A percentile compares a stretch with the other conserved stretches of the same genome.
These are phyloP conservation scores for Mycena rosella DNA, from an alignment of 768 basidiomycete species.

Conservation along the genomic window DNA sequence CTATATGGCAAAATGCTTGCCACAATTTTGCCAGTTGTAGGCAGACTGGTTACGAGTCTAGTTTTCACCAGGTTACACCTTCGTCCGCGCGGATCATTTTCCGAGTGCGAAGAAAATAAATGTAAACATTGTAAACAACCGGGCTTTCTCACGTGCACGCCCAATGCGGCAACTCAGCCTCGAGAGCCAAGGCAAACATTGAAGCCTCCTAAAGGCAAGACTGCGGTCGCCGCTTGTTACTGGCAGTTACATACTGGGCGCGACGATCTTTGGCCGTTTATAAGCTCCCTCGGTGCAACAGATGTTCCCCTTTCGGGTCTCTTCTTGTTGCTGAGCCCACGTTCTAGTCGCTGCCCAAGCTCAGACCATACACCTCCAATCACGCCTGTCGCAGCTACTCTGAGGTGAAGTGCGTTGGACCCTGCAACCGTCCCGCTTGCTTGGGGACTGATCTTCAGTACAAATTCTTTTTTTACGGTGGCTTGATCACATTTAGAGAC, in stretches of 20 bases:
- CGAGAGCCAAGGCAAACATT: too few relatives aligned
- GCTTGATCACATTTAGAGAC: slow-evolving; percentile 9
- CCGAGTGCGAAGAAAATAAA: too few relatives aligned
- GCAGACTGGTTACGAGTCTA: too few relatives aligned
- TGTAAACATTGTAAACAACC: too few relatives aligned
- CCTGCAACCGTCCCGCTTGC: slow-evolving; percentile 59
- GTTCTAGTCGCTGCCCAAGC: slow-evolving; percentile 14
- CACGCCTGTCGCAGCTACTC: slow-evolving; percentile 31
- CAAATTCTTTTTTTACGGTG: slow-evolving; percentile 34
- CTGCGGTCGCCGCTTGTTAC: slow-evolving; percentile 20
- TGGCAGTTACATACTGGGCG: not conserved
- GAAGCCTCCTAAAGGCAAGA: too few relatives aligned
- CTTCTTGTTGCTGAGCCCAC: slow-evolving; percentile 18
- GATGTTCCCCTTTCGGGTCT: slow-evolving; percentile 29
- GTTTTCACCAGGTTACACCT: too few relatives aligned
- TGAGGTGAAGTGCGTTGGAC: slow-evolving; percentile 51
- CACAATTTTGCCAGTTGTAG: too few relatives aligned
- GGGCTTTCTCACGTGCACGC: too few relatives aligned
- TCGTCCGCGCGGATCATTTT: too few relatives aligned
- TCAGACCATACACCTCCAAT: slow-evolving; percentile 31
- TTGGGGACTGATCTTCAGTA: slow-evolving; percentile 71
- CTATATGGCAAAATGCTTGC: too few relatives aligned
- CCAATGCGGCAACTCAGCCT: too few relatives aligned
- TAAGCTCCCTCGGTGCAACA: not conserved
- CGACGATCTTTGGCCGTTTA: not conserved